Percentiles rank a stretch among this genome's conserved stretches.
Conservation (phyloP, 495 filamentous ascomycete genomes). For the Penicillium coffeae region DNA sequence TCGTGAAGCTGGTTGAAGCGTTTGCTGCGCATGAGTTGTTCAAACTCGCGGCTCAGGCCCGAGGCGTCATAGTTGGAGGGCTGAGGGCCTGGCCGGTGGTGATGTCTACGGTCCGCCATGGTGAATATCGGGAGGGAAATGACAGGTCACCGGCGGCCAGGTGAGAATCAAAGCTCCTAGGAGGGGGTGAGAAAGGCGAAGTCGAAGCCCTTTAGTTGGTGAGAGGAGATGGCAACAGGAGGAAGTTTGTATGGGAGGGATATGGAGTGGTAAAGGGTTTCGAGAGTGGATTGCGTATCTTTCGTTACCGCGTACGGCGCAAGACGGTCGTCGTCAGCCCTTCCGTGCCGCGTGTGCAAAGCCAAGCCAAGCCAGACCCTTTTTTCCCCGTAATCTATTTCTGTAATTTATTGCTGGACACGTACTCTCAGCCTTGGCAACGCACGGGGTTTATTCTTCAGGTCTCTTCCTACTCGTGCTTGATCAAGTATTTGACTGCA, state of each 20-base stretch:
- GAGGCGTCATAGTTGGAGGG: slow-evolving; percentile 40
- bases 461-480: too few relatives aligned
- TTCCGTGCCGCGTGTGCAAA: slow-evolving; percentile 45
- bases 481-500: too few relatives aligned
- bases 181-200: slow-evolving; percentile 13
- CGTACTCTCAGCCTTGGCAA: slow-evolving; percentile 20
- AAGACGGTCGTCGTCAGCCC: slow-evolving; percentile 48
- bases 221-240: background rate
- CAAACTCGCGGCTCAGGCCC: slow-evolving; percentile 62
- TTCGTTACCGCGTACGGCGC: slow-evolving; percentile 17
- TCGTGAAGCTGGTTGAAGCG: slow-evolving; percentile 71
- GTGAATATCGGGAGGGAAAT: slow-evolving; percentile 16
- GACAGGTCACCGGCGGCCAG: slow-evolving; percentile 25
- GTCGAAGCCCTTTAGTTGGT: background rate
- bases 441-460: slow-evolving; percentile 4
- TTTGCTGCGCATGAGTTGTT: slow-evolving; percentile 71
- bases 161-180: slow-evolving; percentile 16
- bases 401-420: too few relatives aligned
- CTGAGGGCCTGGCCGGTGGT: slow-evolving; percentile 19
- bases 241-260: slow-evolving; percentile 1
- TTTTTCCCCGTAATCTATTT: slow-evolving; percentile 21
- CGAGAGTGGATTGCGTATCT: slow-evolving; percentile 7
- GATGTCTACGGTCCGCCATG: slow-evolving; percentile 41
- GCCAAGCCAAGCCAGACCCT: slow-evolving; percentile 31
- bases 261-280: slow-evolving; percentile 8